Conservation (phyloP, 768 basidiomycete species). For the Leccinum disarticulatum region DNA sequence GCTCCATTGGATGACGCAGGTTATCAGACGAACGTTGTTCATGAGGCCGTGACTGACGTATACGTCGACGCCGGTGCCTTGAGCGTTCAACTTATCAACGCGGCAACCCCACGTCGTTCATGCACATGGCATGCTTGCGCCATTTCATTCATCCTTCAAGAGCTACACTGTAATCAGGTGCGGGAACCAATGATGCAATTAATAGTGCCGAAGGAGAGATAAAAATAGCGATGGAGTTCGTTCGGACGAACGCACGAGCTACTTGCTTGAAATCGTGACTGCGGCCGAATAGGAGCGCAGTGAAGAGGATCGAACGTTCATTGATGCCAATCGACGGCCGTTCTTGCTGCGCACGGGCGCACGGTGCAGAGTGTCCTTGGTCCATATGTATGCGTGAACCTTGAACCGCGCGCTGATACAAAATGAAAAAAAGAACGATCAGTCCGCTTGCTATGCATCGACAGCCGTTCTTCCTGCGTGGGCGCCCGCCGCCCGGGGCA, state of each 20-base stretch:
- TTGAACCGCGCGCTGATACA: background rate
- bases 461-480: background rate
- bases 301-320: background rate
- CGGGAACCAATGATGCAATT: background rate
- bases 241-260: background rate
- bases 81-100: background rate
- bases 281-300: background rate
- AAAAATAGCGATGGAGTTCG: background rate
- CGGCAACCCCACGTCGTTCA: background rate
- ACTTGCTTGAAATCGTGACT: background rate
- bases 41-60: background rate
- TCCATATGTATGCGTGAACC: background rate
- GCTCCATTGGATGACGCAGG: background rate
- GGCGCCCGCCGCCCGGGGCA: background rate
- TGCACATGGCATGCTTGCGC: background rate
- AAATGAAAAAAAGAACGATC: background rate
- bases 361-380: background rate
- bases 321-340: background rate
- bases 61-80: too few relatives aligned
- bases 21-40: background rate
- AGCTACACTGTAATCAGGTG: background rate
- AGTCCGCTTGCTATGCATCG: background rate
- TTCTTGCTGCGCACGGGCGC: background rate
- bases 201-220: background rate
- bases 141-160: background rate